Conservation (phyloP, 2,329 filamentous ascomycete genomes). For the Aspergillus sp. region DNA sequence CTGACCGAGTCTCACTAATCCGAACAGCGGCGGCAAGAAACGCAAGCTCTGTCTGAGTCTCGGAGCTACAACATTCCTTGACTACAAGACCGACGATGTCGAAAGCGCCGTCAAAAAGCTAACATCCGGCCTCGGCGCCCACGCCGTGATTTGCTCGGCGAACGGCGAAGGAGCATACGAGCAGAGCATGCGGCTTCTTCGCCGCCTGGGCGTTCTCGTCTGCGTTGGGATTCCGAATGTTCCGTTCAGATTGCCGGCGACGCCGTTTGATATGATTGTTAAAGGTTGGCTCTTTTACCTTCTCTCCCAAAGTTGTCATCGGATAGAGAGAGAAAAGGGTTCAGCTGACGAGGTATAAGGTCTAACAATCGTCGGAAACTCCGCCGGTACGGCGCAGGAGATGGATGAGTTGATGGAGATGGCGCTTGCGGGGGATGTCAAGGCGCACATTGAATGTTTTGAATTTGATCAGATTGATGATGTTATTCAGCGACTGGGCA, state of each 20-base stretch:
- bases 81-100: conserved; percentile 43
- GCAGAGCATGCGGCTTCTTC: conserved; percentile 50
- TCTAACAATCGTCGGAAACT: conserved; percentile 52
- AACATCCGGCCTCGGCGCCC: conserved; percentile 50
- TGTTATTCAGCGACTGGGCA: conserved; percentile 40
- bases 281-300: conserved; percentile 35
- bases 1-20: background rate
- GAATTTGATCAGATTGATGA: conserved; percentile 40
- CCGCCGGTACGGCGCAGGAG: conserved; percentile 50
- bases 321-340: background rate
- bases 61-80: conserved; percentile 40
- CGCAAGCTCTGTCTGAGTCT: conserved; percentile 38
- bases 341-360: conserved; percentile 32
- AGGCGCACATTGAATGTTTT: conserved; percentile 42
- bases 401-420: conserved; percentile 53
- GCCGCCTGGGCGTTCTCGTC: conserved; percentile 52
- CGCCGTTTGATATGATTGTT: conserved; percentile 54
- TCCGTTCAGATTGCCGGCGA: conserved; percentile 50
- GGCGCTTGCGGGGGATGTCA: conserved; percentile 48
- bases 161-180: conserved; percentile 51
- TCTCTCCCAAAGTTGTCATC: background rate
- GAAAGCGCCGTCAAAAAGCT: conserved; percentile 45
- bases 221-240: conserved; percentile 53
- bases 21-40: conserved; percentile 39
- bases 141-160: conserved; percentile 53